These are phyloP conservation scores for Podospora fimiseda DNA, from an alignment of 495 filamentous ascomycete genomes.

Conservation along the genomic window DNA sequence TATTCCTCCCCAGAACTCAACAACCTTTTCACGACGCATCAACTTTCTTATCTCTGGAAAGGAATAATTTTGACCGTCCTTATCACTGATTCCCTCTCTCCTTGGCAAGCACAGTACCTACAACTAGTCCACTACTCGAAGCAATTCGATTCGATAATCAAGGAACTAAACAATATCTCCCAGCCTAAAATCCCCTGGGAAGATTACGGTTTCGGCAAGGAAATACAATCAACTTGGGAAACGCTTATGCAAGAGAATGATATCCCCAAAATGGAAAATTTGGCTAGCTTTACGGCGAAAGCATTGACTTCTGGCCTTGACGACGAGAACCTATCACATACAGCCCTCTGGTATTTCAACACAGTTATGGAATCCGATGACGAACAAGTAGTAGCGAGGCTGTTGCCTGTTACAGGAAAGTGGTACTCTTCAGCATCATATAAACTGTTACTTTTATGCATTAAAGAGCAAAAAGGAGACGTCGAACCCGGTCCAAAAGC, in stretches of 20 bases:
- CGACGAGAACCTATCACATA: background rate
- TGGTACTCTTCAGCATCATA: background rate
- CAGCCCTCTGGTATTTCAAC: background rate
- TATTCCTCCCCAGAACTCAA: too few relatives aligned
- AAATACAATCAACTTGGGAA: background rate
- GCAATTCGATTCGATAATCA: background rate
- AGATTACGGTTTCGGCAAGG: background rate
- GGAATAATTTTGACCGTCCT: background rate
- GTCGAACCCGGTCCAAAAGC: background rate
- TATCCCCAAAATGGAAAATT: background rate
- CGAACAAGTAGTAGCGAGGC: background rate
- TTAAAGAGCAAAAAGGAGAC: background rate
- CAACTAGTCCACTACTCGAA: background rate
- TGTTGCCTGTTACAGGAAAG: background rate
- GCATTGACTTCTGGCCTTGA: background rate
- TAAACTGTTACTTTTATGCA: background rate
- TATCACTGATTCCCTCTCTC: background rate
- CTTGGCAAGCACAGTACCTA: background rate
- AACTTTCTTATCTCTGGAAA: too few relatives aligned
- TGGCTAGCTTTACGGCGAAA: background rate
- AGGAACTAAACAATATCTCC: background rate
- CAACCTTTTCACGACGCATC: too few relatives aligned
- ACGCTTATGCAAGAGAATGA: background rate
- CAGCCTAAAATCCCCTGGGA: background rate
- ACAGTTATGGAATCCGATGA: background rate